Conservation (phyloP, 2,329 filamentous ascomycete genomes). For the Lachnellula willkommii region DNA sequence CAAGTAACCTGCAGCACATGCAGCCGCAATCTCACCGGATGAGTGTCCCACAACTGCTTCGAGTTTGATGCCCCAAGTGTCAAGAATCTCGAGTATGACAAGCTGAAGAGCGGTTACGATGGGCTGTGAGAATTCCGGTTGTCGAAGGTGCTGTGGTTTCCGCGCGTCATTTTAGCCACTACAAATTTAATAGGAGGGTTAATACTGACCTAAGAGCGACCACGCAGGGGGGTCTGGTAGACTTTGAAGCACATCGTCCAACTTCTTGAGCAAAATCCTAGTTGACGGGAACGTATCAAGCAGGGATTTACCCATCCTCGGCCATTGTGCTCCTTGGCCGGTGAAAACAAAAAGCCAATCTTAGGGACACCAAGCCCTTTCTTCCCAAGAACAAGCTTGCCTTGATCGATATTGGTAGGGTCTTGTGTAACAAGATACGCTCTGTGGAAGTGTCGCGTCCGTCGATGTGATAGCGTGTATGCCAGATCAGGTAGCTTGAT, state of each 20-base stretch:
- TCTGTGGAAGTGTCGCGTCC: slow-evolving; percentile 19
- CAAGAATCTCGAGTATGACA: slow-evolving; percentile 37
- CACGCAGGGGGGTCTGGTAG: slow-evolving; percentile 5
- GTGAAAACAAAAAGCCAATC: slow-evolving; percentile 26
- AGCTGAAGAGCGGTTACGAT: slow-evolving; percentile 41
- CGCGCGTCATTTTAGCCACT: neutral
- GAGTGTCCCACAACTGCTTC: slow-evolving; percentile 39
- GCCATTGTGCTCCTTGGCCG: slow-evolving; percentile 31
- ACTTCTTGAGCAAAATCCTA: slow-evolving; percentile 1
- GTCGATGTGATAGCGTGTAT: slow-evolving; percentile 22
- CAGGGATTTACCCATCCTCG: slow-evolving; percentile 24
- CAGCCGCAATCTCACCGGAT: slow-evolving; percentile 42
- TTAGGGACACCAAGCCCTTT: neutral
- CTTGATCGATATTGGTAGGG: neutral
- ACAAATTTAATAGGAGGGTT: too few relatives aligned
- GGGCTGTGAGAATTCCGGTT: slow-evolving; percentile 23
- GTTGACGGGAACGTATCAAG: slow-evolving; percentile 6
- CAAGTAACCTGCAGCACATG: slow-evolving; percentile 36
- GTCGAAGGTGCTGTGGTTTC: neutral
- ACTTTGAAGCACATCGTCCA: slow-evolving; percentile 9
- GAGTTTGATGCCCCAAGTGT: slow-evolving; percentile 36
- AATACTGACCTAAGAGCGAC: neutral
- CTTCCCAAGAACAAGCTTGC: neutral
- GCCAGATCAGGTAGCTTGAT: slow-evolving; percentile 17
- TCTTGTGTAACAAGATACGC: slow-evolving; percentile 15